Percentiles rank a stretch among this genome's conserved stretches.
Evolutionary conservation across 2,329 filamentous ascomycete species (phyloP).

Genomic region (Trichoderma sp.): DNA sequence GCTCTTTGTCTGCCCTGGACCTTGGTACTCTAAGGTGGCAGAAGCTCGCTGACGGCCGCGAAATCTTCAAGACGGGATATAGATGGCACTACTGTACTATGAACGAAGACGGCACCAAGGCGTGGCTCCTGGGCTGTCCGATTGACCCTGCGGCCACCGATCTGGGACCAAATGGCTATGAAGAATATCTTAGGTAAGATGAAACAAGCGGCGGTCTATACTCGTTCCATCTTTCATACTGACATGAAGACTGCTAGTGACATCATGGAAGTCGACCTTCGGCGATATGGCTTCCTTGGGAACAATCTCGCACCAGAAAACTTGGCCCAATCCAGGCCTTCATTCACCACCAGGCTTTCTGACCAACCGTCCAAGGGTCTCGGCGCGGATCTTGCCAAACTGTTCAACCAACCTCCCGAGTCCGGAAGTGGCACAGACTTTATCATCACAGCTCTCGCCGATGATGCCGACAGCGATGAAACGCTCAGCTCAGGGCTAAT

Average conservation of each 20-base stretch:
- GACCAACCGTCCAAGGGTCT: constrained; percentile 64
- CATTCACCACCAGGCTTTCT: constrained; percentile 44
- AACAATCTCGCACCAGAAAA: constrained; percentile 64
- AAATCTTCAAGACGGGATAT: constrained; percentile 88
- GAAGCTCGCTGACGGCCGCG: constrained; percentile 87
- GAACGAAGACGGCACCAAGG: constrained; percentile 91
- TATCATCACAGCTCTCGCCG: constrained; percentile 80
- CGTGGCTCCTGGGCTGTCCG: constrained; percentile 92
- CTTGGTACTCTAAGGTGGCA: constrained; percentile 88
- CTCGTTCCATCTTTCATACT: background rate
- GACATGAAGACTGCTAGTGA: constrained; percentile 50
- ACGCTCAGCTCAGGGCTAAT: constrained; percentile 51
- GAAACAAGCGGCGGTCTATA: too few species aligned
- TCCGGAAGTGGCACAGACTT: constrained; percentile 87
- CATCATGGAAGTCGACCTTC: constrained; percentile 88
- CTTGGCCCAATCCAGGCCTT: constrained; percentile 48
- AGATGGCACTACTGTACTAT: constrained; percentile 98
- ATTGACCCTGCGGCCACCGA: constrained; percentile 66
- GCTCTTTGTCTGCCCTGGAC: constrained; percentile 85
- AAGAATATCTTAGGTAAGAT: constrained; percentile 73
- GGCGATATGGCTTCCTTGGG: constrained; percentile 85
- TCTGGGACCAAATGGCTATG: constrained; percentile 66
- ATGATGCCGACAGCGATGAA: constrained; percentile 69
- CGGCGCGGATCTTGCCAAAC: constrained; percentile 77
- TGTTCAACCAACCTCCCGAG: constrained; percentile 85